Percentiles rank a stretch among this genome's conserved stretches.
Evolutionary conservation across 306 rosid species (phyloP).

Genomic region (Corylus heterophylla): DNA sequence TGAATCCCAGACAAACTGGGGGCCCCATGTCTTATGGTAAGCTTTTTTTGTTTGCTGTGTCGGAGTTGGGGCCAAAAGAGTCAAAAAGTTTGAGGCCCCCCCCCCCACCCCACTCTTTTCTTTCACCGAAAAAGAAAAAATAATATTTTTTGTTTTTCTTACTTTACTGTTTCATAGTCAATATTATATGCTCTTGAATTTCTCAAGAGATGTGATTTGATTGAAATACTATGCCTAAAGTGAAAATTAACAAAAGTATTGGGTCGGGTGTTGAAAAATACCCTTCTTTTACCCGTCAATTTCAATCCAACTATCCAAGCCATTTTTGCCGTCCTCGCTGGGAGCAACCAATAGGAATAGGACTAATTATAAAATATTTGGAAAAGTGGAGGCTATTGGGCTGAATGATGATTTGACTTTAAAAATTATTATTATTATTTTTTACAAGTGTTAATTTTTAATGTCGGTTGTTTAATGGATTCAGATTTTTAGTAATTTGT

Average conservation of each 20-base stretch:
- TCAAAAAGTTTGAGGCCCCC: slow-evolving; percentile 16
- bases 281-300: neutral
- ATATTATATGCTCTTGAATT: neutral
- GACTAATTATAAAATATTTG: too few species aligned
- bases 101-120: neutral
- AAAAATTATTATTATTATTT: too few species aligned
- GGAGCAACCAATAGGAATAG: too few species aligned
- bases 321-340: too few species aligned
- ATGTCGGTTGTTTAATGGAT: too few species aligned
- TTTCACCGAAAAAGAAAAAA: neutral
- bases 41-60: slow-evolving; percentile 2
- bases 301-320: too few species aligned
- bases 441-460: too few species aligned
- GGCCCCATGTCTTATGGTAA: slow-evolving; percentile 8
- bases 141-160: neutral
- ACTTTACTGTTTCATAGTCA: neutral
- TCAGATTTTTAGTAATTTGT: too few species aligned
- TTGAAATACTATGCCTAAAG: neutral
- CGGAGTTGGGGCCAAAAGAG: slow-evolving; percentile 1
- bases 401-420: too few species aligned
- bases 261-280: neutral
- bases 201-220: neutral
- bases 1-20: slow-evolving; percentile 19
- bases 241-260: neutral
- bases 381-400: too few species aligned